These are phyloP conservation scores for Hypoxylon rickii DNA, from an alignment of 495 filamentous ascomycete species.

Conservation along the genomic window DNA sequence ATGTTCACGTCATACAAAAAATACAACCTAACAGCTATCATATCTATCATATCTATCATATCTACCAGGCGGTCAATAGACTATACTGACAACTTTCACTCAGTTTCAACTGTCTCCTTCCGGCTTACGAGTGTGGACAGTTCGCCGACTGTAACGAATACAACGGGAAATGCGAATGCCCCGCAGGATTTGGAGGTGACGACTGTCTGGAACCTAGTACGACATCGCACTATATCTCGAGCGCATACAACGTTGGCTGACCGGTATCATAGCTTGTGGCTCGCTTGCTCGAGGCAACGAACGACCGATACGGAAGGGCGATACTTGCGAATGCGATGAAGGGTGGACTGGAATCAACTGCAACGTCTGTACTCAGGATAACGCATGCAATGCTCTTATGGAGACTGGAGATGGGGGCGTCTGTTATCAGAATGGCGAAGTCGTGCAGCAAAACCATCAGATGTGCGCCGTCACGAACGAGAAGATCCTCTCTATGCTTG, in stretches of 20 bases:
- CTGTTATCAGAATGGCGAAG: constrained; percentile 88
- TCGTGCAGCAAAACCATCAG: constrained; percentile 93
- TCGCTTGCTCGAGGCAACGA: constrained; percentile 80
- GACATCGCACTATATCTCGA: constrained; percentile 22
- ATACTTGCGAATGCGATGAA: constrained; percentile 82
- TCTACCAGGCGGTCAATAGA: too few species aligned
- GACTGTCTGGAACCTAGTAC: constrained; percentile 81
- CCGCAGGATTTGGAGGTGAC: constrained; percentile 88
- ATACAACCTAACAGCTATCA: too few species aligned
- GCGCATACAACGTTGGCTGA: constrained; percentile 30
- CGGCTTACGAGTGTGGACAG: constrained; percentile 87
- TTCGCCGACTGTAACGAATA: constrained; percentile 82
- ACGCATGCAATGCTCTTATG: constrained; percentile 85
- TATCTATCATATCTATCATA: too few species aligned
- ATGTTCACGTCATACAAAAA: constrained; percentile 17
- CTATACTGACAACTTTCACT: too few species aligned
- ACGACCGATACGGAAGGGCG: constrained; percentile 67
- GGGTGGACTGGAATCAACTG: constrained; percentile 99
- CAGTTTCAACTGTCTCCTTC: constrained; percentile 97
- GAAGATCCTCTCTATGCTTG: constrained; percentile 86
- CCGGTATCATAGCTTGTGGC: constrained; percentile 67
- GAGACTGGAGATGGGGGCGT: constrained; percentile 76
- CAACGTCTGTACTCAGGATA: constrained; percentile 86
- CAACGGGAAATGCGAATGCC: constrained; percentile 90
- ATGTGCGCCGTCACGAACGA: constrained; percentile 96